phyloP scores from a whole-genome alignment of 208 protist species.

The Acanthamoeba lenticulata region DNA sequence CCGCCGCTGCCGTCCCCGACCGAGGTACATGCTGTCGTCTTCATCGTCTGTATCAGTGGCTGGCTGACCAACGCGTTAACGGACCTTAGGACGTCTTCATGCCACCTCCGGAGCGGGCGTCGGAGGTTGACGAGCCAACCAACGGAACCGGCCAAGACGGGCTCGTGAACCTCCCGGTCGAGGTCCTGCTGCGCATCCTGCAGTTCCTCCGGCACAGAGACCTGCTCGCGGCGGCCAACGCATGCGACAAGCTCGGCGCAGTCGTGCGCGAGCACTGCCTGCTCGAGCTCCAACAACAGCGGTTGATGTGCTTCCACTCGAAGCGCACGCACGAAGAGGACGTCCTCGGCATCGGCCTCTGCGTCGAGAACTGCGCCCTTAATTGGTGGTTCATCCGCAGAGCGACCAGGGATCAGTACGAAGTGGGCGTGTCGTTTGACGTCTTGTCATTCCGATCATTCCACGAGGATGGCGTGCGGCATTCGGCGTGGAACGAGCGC shows the following conservation, averaged over 20 bases:
- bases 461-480: not conserved
- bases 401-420: no score
- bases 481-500: conserved; percentile 46
- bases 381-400: no score
- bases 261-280: conserved; percentile 21
- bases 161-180: not conserved
- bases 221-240: not conserved
- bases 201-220: not conserved
- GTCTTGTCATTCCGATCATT: conserved; percentile 8
- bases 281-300: not conserved
- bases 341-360: conserved; percentile 12
- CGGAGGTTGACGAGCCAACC: no score
- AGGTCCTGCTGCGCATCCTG: not conserved
- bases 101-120: no score
- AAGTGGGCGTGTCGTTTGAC: conserved; percentile 22
- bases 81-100: no score
- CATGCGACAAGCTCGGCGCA: not conserved
- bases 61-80: no score
- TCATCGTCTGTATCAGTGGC: not conserved
- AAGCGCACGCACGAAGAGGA: conserved; percentile 48
- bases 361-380: not conserved
- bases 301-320: conserved; percentile 55
- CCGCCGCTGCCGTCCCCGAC: not conserved
- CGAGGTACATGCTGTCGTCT: no score
- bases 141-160: not conserved